Conservation (phyloP, 768 basidiomycete species). For the Clitopilus passeckerianus region DNA sequence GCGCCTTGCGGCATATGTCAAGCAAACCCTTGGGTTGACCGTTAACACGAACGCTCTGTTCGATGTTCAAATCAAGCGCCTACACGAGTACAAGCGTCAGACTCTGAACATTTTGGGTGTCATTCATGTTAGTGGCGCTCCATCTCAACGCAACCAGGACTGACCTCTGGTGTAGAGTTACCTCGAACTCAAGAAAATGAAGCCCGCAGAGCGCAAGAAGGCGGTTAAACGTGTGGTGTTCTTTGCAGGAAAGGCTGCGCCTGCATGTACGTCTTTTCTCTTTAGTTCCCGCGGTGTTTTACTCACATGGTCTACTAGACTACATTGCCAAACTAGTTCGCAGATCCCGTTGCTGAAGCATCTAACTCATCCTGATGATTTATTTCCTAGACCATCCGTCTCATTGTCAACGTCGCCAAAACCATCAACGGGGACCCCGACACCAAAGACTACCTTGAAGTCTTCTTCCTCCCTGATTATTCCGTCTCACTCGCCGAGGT, state of each 20-base stretch:
- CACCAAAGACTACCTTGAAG: slow-evolving; percentile 77
- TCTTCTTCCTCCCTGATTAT: slow-evolving; percentile 97
- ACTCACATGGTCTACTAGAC: slow-evolving; percentile 34
- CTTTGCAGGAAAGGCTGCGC: slow-evolving; percentile 97
- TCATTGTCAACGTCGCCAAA: slow-evolving; percentile 87
- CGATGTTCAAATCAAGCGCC: slow-evolving; percentile 90
- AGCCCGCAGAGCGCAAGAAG: slow-evolving; percentile 74
- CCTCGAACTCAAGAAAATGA: slow-evolving; percentile 73
- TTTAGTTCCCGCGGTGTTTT: slow-evolving; percentile 1
- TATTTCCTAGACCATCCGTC: slow-evolving; percentile 68
- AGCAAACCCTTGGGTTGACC: slow-evolving; percentile 62
- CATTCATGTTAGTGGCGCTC: slow-evolving; percentile 54
- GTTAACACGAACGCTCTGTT: slow-evolving; percentile 79
- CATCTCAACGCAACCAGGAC: not conserved
- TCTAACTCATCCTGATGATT: not conserved
- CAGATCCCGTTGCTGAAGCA: not conserved
- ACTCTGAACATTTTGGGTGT: slow-evolving; percentile 91
- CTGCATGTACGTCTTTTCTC: slow-evolving; percentile 60
- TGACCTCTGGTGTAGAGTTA: slow-evolving; percentile 55
- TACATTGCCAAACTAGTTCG: slow-evolving; percentile 86
- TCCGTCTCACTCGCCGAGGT: slow-evolving; percentile 80
- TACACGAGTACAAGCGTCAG: slow-evolving; percentile 97
- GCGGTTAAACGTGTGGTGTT: slow-evolving; percentile 86
- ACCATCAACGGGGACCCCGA: slow-evolving; percentile 83
- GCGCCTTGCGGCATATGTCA: slow-evolving; percentile 72